Evolutionary conservation across 1,284 basidiomycete species (phyloP), one percentile per base, ranked within the genome.

Genomic region (Ceratobasidium sp.): DNA sequence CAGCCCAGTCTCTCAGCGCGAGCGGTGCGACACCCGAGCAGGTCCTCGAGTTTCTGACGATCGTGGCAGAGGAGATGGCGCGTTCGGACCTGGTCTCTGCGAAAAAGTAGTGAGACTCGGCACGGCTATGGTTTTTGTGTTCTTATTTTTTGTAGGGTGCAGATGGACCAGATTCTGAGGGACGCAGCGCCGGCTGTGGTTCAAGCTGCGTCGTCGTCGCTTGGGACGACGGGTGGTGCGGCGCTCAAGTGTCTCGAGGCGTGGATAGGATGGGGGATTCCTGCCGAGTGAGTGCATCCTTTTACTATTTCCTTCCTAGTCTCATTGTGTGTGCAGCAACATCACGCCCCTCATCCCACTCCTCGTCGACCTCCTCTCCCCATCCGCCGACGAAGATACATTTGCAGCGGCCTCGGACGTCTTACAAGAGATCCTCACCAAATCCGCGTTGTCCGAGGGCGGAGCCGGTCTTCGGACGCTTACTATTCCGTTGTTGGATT

Each of bases 401-500:
- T 92, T 93, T 78, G 81, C 87, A 1, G 85, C 89, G 0, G 88
- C 90, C 0, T 90, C 90, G 0, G 89, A 92, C 51, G 87, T 90
- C 0, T 80, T 96, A 4, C 89, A 92, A 79, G 93, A 95, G 78
- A 86, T 95, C 65, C 86, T 95, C 77, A 87, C 88, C 0, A 88
- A 88, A 66, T 93, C 93, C 0, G 85, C 91, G 0, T 85, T 95
- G 64, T 85, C 89, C 0, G 88, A 89, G 76, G 92, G 93, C 0
- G 86, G 66, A 19, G 66, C 66, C 5, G 66, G 66, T n/a, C 11
- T 69, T 2, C 51, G 66, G 8, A 69, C 66, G 2, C 85, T 95
- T 37, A 94, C 94, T 0, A 92, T 95, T 79, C 94, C 94, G 0
- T 82, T 96, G 8, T 83, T 96, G 24, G 83, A 89, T 1, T 96